Evolutionary conservation across 345 rosid genomes (phyloP).

Genomic region (Arabidopsis arenosa): DNA sequence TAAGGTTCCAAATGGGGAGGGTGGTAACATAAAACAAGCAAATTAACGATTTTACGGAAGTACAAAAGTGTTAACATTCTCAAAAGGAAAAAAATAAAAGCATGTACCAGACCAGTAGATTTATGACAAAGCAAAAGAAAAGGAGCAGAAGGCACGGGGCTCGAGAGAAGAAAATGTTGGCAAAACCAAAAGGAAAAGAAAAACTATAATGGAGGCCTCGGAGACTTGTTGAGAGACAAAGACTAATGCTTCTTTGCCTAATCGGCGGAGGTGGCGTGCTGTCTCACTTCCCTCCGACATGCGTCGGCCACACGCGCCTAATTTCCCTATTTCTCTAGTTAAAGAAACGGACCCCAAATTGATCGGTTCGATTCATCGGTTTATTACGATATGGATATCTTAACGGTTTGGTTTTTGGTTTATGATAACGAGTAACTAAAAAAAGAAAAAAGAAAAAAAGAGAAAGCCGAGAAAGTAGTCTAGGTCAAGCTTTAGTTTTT

Average conservation of each 20-base stretch:
- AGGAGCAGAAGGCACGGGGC: conserved; percentile 46
- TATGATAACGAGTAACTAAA: too few species aligned
- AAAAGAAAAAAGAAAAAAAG: too few species aligned
- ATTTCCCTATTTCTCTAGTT: background rate
- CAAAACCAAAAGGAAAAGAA: conserved; percentile 6
- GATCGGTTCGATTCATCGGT: conserved; percentile 20
- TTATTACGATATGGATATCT: background rate
- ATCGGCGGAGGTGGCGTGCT: conserved; percentile 41
- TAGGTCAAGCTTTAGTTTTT: too few species aligned
- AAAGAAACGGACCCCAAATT: background rate
- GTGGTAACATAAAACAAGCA: background rate
- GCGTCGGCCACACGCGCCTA: conserved; percentile 37
- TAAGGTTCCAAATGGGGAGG: background rate
- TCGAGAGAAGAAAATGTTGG: conserved; percentile 38
- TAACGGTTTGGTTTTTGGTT: conserved; percentile 10
- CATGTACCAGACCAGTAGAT: conserved; percentile 16
- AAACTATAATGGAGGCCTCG: conserved; percentile 40
- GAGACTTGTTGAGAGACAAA: conserved; percentile 29
- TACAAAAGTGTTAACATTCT: background rate
- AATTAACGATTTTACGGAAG: conserved; percentile 2
- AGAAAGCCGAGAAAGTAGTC: too few species aligned
- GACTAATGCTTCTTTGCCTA: conserved; percentile 45
- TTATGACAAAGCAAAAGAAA: conserved; percentile 37
- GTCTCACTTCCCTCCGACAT: conserved; percentile 44
- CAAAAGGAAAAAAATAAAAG: conserved; percentile 11